Evolutionary conservation across 495 filamentous ascomycete species (phyloP).

Genomic region (Durotheca rogersii): DNA sequence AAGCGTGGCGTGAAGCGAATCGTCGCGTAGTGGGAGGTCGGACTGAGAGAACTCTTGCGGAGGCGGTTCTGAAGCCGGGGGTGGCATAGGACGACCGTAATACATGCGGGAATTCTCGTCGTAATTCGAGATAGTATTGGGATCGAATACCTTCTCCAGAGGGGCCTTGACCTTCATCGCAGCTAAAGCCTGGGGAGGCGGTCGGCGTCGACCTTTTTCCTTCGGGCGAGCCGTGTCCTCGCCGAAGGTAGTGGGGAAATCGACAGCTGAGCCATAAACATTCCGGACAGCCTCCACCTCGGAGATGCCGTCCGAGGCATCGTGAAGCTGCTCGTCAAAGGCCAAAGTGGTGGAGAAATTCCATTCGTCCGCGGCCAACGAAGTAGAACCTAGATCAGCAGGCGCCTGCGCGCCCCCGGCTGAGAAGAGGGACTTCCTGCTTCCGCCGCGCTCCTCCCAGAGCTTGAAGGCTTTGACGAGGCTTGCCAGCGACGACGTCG

Average conservation of each 20-base stretch:
- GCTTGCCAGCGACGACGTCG: constrained; percentile 65
- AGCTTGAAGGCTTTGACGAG: constrained; percentile 78
- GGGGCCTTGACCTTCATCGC: constrained; percentile 45
- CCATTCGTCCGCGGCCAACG: constrained; percentile 69
- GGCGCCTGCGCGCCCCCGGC: constrained; percentile 69
- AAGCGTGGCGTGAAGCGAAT: constrained; percentile 51
- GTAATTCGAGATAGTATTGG: constrained; percentile 57
- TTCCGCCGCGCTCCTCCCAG: constrained; percentile 85
- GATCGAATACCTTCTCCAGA: constrained; percentile 58
- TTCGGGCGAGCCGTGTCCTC: constrained; percentile 49
- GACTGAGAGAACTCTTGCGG: constrained; percentile 36
- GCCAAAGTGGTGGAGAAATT: constrained; percentile 88
- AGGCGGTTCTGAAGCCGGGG: constrained; percentile 29
- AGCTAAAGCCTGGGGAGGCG: constrained; percentile 52
- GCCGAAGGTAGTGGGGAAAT: constrained; percentile 42
- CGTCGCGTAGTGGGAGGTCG: constrained; percentile 56
- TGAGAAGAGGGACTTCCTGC: constrained; percentile 78
- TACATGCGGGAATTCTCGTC: constrained; percentile 56
- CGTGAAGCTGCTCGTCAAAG: constrained; percentile 65
- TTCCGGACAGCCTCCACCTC: constrained; percentile 48
- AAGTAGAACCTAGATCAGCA: constrained; percentile 40
- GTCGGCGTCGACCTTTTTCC: constrained; percentile 44
- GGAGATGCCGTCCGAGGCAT: constrained; percentile 37
- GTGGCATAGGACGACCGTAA: constrained; percentile 44
- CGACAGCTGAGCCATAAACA: constrained; percentile 52